Conservation (phyloP, 106 monocot species). For the Dendrobium huoshanense region DNA sequence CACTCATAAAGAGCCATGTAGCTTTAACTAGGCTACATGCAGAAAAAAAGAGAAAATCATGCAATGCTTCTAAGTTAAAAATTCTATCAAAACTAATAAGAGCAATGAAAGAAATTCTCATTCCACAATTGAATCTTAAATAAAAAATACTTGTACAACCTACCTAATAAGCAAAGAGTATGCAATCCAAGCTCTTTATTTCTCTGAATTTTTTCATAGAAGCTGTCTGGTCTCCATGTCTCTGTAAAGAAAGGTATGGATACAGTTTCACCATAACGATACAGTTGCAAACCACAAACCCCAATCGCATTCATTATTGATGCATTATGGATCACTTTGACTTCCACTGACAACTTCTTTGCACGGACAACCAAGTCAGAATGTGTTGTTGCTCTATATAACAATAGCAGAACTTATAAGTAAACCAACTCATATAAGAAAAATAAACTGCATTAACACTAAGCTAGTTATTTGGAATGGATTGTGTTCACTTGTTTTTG, state of each 20-base stretch:
- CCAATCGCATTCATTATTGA: constrained; percentile 90
- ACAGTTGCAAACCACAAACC: constrained; percentile 85
- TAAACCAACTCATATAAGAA: background rate
- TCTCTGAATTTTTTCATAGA: constrained; percentile 80
- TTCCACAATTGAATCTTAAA: background rate
- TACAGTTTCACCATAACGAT: constrained; percentile 81
- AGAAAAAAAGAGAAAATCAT: background rate
- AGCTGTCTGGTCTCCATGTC: constrained; percentile 91
- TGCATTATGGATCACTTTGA: constrained; percentile 84
- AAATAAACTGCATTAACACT: background rate
- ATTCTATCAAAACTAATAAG: background rate
- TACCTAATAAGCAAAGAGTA: constrained; percentile 88
- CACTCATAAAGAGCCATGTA: background rate
- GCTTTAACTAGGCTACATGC: background rate
- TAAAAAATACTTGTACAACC: background rate
- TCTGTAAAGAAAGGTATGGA: constrained; percentile 95
- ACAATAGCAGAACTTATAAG: background rate
- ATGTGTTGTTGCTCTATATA: constrained; percentile 82
- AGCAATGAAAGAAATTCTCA: background rate
- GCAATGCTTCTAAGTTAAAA: background rate
- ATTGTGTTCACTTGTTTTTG: background rate
- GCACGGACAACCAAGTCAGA: constrained; percentile 91
- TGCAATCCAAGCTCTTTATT: constrained; percentile 72
- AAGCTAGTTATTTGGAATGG: background rate
- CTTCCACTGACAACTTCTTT: constrained; percentile 61